Percentiles rank a stretch among this genome's conserved stretches.
Conservation (phyloP, 345 rosid genomes). For the Lumnitzera racemosa region DNA sequence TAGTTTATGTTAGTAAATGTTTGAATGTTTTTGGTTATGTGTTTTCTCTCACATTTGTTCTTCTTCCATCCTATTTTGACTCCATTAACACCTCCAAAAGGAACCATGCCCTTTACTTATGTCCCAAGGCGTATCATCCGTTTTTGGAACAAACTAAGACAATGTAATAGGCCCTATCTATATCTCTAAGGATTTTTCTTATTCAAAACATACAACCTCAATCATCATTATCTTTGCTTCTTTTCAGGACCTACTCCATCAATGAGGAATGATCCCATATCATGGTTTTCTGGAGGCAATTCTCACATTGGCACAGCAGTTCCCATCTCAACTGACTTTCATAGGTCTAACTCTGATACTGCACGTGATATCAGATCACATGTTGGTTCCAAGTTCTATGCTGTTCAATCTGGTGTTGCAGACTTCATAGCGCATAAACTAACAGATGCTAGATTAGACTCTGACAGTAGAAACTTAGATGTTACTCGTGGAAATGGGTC, state of each 20-base stretch:
- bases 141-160: too few species aligned
- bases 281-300: constrained; percentile 24
- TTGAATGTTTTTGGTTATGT: too few species aligned
- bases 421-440: constrained; percentile 21
- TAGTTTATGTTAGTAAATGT: too few species aligned
- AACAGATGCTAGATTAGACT: constrained; percentile 24
- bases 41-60: too few species aligned
- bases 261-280: constrained; percentile 14
- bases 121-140: too few species aligned
- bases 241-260: constrained; percentile 29
- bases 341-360: constrained; percentile 11
- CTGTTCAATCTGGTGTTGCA: constrained; percentile 21
- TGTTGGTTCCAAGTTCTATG: constrained; percentile 15
- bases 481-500: constrained; percentile 19
- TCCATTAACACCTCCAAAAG: too few species aligned
- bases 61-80: too few species aligned
- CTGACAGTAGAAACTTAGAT: constrained; percentile 11
- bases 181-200: too few species aligned
- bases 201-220: not conserved
- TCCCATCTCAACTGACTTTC: constrained; percentile 23
- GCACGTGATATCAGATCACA: constrained; percentile 9
- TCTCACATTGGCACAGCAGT: constrained; percentile 16
- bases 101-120: too few species aligned
- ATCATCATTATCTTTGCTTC: constrained; percentile 1
- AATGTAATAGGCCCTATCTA: too few species aligned